Evolutionary conservation across 208 protist species (phyloP), one percentile per base, ranked within the genome.

Genomic region (Leishmania tarentolae): DNA sequence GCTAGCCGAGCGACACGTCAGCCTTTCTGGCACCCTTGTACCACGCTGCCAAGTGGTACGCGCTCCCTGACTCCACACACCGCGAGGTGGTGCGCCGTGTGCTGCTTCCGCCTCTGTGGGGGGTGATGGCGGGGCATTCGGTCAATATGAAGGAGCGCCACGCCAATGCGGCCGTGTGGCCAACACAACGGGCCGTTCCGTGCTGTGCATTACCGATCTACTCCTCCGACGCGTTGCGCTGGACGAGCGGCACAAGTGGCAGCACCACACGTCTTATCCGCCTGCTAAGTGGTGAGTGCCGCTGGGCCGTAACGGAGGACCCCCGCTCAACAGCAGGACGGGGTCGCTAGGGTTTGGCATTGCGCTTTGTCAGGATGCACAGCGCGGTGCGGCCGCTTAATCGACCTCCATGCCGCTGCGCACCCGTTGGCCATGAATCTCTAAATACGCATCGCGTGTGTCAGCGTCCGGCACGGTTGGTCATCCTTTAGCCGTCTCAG

Each of bases 231-330:
- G 90, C 37, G 77, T 94, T 44, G 82, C 92, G 28, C 75, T 92
- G 35, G 90, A 94, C 70, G 90, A 94, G 79, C 87, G 79, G 71
- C 90, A 94, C 74, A 92, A 92, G 77, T 89, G 80, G 80, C 40
- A 75, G 83, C 13, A 13, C 65, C 4, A 81, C 65, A 0, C 83
- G 80, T 19, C 76, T 87, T 15, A 84, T 91, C 46, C 79, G 86
- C 65, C 83, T 87, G 3, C 75, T 93, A 46, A 42, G 76, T 11
- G 88, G 81, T 9, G 83, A 87, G 40, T 79, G 80, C 1, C 80
- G 87, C 24, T 94, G 90, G 90, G 90, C 83, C 7, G 81, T 92
- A 63, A 91, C 90, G 21, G 90, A n/a, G n/a, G 90, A 6, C 92
- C 90, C 44, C 88, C 88, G n/a, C 78, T 94, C 52, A 91, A 89